phyloP scores from a whole-genome alignment of 2,329 filamentous ascomycete genomes.

The Trichoderma asperellum region DNA sequence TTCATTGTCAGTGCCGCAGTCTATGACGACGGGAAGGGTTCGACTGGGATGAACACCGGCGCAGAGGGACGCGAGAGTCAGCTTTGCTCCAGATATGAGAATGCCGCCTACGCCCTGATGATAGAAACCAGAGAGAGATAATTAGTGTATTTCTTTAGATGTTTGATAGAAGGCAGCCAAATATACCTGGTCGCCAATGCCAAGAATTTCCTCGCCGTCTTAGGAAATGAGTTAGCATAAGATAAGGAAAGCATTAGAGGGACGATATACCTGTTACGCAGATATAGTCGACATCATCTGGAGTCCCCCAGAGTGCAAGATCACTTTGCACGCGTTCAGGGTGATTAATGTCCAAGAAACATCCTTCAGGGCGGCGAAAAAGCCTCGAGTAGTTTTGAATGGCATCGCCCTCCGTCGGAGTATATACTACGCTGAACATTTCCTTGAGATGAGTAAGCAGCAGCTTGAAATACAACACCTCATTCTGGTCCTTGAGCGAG shows the following conservation, averaged over 20 bases:
- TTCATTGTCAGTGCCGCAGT: constrained; percentile 84
- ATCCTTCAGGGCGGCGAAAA: constrained; percentile 78
- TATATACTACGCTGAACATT: constrained; percentile 91
- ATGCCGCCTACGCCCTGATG: constrained; percentile 74
- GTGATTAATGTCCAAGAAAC: constrained; percentile 76
- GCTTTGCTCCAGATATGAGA: constrained; percentile 81
- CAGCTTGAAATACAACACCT: constrained; percentile 78
- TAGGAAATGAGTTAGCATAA: background rate
- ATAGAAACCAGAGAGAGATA: background rate
- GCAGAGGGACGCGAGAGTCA: constrained; percentile 80
- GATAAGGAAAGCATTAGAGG: background rate
- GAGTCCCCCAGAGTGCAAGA: constrained; percentile 67
- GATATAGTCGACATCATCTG: constrained; percentile 84
- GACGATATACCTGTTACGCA: constrained; percentile 71
- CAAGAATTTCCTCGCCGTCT: constrained; percentile 74
- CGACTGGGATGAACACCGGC: constrained; percentile 83
- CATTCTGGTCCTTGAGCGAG: constrained; percentile 82
- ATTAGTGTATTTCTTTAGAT: background rate
- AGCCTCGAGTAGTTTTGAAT: constrained; percentile 82
- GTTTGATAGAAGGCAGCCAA: too few relatives aligned
- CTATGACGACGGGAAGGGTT: constrained; percentile 78
- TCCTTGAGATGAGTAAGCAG: constrained; percentile 69
- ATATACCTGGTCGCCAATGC: constrained; percentile 75
- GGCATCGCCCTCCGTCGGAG: constrained; percentile 85
- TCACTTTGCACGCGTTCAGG: constrained; percentile 67